Base-by-base conservation (phyloP, 2,329 filamentous ascomycete species). In the Paracorniculantispora psalliotae region DNA sequence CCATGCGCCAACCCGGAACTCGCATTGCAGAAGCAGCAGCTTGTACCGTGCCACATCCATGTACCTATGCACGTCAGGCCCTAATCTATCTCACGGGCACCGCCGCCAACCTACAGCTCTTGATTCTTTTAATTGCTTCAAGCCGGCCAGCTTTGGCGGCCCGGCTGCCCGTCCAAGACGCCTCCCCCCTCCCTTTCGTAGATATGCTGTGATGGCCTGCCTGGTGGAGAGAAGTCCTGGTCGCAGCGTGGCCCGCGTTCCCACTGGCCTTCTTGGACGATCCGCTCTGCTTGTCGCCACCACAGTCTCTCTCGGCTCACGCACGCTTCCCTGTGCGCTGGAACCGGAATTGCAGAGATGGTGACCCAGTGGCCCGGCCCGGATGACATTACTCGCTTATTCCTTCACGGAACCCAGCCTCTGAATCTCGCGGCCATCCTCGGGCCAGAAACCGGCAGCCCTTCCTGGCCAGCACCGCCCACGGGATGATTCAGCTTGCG, bases 11-110 rank as follows among this genome's bases (percentile, higher is more conserved):
- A n/a, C n/a, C 39, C 23, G 28, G 21, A n/a, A 55, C 43, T 33
- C 43, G 52, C 52, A 55, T 55, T 47, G 52, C 51, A n/a, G n/a
- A n/a, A n/a, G n/a, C n/a, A n/a, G n/a, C n/a, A 41, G 49, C 15
- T 6, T 41, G 35, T 39, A 46, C 37, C 21, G n/a, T 53, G 51
- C 23, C 43, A 41, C 28, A 26, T 33, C n/a, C n/a, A n/a, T 33
- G 30, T 12, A 33, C 30, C 6, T 12, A 33, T 12, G 30, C 30
- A 12, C 30, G n/a, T n/a, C n/a, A n/a, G n/a, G n/a, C n/a, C n/a
- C n/a, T n/a, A n/a, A n/a, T n/a, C n/a, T 37, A 28, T 6, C 37
- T 8, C 37, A 41, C 23, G 28, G 44, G 44, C 26, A 26, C 44
- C 26, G 25, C 44, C 17, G 44, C 44, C 44, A 33, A 33, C 30